Conservation (phyloP, 192 early-diverging fungal species). For the Lunasporangiospora selenospora region DNA sequence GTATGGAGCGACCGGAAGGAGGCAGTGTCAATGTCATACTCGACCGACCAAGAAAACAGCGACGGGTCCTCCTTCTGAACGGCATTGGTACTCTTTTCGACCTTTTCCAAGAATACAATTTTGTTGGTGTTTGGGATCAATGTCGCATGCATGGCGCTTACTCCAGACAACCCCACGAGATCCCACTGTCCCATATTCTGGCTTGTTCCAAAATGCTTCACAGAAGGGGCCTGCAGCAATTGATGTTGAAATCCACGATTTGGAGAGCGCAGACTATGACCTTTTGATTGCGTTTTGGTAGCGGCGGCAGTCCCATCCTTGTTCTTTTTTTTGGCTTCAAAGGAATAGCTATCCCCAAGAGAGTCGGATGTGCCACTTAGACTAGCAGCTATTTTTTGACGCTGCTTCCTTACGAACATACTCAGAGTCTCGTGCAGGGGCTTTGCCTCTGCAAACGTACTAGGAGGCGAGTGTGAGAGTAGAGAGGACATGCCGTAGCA, state of each 20-base stretch:
- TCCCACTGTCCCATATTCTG: constrained; percentile 41
- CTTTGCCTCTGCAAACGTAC: constrained; percentile 12
- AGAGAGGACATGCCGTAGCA: no score
- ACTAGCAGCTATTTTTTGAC: not conserved
- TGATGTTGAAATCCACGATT: no score
- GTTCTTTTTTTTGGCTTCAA: constrained; percentile 15
- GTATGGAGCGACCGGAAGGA: constrained; percentile 46
- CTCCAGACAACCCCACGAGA: constrained; percentile 34
- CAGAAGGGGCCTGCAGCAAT: not conserved
- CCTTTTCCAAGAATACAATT: constrained; percentile 41
- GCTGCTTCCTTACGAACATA: constrained; percentile 1
- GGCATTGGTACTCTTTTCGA: constrained; percentile 23
- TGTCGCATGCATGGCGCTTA: constrained; percentile 43
- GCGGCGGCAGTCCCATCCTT: not conserved
- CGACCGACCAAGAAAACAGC: constrained; percentile 47
- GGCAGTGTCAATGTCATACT: constrained; percentile 51
- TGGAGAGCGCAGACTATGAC: not conserved
- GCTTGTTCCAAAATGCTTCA: constrained; percentile 16
- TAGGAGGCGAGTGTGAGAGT: not conserved
- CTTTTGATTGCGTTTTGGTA: not conserved
- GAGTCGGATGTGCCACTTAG: not conserved
- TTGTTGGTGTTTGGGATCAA: constrained; percentile 47
- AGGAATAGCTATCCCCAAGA: constrained; percentile 11
- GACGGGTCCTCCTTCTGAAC: not conserved
- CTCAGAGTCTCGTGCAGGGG: constrained; percentile 21